phyloP scores from a whole-genome alignment of 2,329 filamentous ascomycete species.

The Ilyonectria mors-panacis region DNA sequence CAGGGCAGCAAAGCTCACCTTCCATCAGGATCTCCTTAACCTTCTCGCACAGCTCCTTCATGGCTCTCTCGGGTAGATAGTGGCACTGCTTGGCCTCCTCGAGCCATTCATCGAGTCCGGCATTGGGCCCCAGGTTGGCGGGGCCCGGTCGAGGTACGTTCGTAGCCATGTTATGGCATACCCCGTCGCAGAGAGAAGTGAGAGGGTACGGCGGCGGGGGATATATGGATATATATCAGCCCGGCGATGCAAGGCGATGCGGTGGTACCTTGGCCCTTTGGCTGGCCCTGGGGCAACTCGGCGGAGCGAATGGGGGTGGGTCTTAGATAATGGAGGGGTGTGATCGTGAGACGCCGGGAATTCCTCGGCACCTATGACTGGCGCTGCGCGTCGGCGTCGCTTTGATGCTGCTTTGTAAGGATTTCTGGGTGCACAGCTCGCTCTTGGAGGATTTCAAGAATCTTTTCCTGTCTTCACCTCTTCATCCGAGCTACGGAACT shows the following conservation, averaged over 20 bases:
- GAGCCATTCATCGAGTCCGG: conserved; percentile 95
- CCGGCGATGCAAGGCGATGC: conserved; percentile 44
- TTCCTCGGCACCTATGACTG: conserved; percentile 42
- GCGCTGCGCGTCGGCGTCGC: background rate
- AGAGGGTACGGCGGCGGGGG: conserved; percentile 35
- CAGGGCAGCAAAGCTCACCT: conserved; percentile 65
- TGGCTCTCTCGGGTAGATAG: conserved; percentile 94
- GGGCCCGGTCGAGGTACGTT: conserved; percentile 89
- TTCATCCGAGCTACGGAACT: background rate
- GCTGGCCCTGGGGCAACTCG: conserved; percentile 32
- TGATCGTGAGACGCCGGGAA: conserved; percentile 49
- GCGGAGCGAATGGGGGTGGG: conserved; percentile 47
- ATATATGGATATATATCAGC: conserved; percentile 41
- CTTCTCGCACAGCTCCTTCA: conserved; percentile 99
- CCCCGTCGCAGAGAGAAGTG: conserved; percentile 43
- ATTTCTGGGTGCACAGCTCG: background rate
- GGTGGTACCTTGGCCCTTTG: conserved; percentile 39
- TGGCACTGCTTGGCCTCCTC: conserved; percentile 97
- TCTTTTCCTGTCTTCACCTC: background rate
- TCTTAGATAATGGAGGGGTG: conserved; percentile 50
- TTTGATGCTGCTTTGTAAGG: background rate
- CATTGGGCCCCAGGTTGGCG: conserved; percentile 85
- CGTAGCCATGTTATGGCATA: conserved; percentile 55
- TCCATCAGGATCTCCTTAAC: conserved; percentile 99
- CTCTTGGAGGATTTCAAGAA: background rate